These are phyloP conservation scores for Dichotomocladium elegans DNA, from an alignment of 371 early-diverging fungal genomes.

Conservation along the genomic window DNA sequence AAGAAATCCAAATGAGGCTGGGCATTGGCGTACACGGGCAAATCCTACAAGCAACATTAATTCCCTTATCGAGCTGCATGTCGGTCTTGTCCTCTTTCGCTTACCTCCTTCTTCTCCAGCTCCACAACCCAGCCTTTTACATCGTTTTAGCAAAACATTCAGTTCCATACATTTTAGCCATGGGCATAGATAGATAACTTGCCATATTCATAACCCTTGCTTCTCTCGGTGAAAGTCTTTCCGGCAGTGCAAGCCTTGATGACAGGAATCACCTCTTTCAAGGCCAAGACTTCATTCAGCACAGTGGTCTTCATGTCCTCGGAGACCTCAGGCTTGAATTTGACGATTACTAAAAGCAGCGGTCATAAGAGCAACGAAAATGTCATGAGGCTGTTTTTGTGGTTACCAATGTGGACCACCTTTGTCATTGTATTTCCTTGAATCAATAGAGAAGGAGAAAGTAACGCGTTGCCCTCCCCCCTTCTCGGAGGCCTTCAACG, in stretches of 20 bases:
- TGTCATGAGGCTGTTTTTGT: neutral
- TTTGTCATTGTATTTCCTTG: constrained; percentile 11
- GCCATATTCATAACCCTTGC: constrained; percentile 44
- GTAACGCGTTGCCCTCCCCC: neutral
- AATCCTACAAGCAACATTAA: constrained; percentile 25
- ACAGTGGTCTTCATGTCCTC: constrained; percentile 17
- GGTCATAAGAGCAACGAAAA: neutral
- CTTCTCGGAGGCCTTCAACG: too few relatives aligned
- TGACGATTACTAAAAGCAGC: constrained; percentile 29
- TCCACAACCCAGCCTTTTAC: constrained; percentile 45
- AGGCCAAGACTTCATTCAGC: constrained; percentile 19
- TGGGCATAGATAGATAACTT: too few relatives aligned
- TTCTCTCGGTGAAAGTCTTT: constrained; percentile 44
- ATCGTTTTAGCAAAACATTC: neutral
- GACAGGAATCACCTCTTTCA: constrained; percentile 36
- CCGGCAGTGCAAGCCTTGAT: constrained; percentile 32
- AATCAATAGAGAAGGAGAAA: neutral
- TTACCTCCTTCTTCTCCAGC: constrained; percentile 38
- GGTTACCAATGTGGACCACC: constrained; percentile 36
- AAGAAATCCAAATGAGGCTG: constrained; percentile 19
- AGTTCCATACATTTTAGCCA: neutral
- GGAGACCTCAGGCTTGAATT: constrained; percentile 39
- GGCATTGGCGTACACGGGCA: constrained; percentile 4
- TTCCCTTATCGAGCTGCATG: neutral
- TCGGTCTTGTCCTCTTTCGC: neutral